Evolutionary conservation across 1,284 basidiomycete species (phyloP), one percentile per base, ranked within the genome.

Genomic region (Termitomyces sp.): DNA sequence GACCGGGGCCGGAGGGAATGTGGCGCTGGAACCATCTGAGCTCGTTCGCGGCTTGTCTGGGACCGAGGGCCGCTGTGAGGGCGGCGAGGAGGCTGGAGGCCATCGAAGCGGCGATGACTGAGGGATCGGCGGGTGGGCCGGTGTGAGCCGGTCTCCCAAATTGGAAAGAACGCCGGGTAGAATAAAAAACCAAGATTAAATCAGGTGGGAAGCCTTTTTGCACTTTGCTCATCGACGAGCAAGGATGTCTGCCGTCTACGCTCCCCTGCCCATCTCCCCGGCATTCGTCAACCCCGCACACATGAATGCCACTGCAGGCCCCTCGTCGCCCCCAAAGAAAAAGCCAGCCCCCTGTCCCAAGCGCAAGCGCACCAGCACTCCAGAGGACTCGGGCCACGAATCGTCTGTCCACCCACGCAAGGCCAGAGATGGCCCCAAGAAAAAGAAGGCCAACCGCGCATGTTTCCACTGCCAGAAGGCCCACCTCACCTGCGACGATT

Each of bases 401-500:
- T 72, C 75, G 2, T 65, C 73, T 55, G 70, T 72, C 39, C 70
- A 67, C 51, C 74, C 68, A 50, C 76, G 73, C 61, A 82, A 78
- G 63, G 78, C 79, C 54, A 78, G 85, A 65, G 86, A 89, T 53
- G 82, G 83, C 2, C 84, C 86, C 24, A 91, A 90, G 79, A 92
- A 92, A 80, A 94, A 94, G 78, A 94, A 95, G 72, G 93, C 92
- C 0, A 92, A 84, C 64, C 81, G 94, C 43, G 96, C 96, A 34
- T 99, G 96, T 68, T 86, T 90, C 58, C 90, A 94, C 60, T 99
- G 96, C 71, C 96, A 98, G 72, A 90, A 90, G 68, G 93, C 93
- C 1, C 96, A 99, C 72, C 77, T 99, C 63, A 99, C 96, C 7
- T 99, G 96, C 70, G 94, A 99, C 70, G 96, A 98, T 67, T 86